phyloP scores from a whole-genome alignment of 2,329 filamentous ascomycete genomes.

The Diplodia scrobiculata region DNA sequence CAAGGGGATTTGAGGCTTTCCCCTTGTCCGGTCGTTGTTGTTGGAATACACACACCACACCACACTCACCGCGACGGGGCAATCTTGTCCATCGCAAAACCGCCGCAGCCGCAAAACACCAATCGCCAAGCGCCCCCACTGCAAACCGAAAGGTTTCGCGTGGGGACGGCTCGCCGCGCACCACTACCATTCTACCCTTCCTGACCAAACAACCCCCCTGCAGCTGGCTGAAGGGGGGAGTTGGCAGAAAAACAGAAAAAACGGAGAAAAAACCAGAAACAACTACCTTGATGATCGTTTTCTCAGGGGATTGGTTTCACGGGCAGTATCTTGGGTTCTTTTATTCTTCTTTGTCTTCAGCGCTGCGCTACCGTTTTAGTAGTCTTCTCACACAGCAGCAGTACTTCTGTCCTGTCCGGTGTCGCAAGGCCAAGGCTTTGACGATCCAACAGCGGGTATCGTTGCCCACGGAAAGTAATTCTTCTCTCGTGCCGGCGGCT shows the following conservation, averaged over 20 bases:
- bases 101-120: background rate
- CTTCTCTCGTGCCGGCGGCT: background rate
- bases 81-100: too few relatives aligned
- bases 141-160: background rate
- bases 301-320: background rate
- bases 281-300: background rate
- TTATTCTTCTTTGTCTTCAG: background rate
- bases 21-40: background rate
- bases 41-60: slow-evolving; percentile 8
- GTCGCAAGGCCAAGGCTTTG: too few relatives aligned
- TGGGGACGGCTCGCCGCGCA: slow-evolving; percentile 6
- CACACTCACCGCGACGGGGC: background rate
- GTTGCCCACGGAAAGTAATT: background rate
- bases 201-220: background rate
- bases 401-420: too few relatives aligned
- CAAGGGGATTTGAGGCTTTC: background rate
- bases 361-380: background rate
- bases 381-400: background rate
- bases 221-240: slow-evolving; percentile 4
- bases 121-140: background rate
- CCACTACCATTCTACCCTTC: background rate
- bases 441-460: background rate
- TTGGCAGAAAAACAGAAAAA: background rate
- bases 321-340: background rate
- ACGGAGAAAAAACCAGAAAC: background rate